Conservation (phyloP, 257 asterid genomes). For the Agastache rugosa region DNA sequence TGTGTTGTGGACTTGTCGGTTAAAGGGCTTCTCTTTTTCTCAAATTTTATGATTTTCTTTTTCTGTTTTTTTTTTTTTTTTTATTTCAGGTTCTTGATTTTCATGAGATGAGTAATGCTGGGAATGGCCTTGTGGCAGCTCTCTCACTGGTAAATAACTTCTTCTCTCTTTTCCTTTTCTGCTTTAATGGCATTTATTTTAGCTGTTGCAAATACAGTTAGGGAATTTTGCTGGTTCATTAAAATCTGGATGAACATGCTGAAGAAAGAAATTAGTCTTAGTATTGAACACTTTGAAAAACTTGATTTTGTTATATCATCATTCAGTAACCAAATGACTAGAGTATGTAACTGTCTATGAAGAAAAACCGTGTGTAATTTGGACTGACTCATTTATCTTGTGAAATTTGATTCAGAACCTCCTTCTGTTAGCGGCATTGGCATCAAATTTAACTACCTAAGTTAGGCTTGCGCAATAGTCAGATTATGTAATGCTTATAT, state of each 20-base stretch:
- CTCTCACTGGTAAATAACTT: slow-evolving; percentile 72
- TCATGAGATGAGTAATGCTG: slow-evolving; percentile 82
- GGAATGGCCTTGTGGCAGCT: slow-evolving; percentile 84
- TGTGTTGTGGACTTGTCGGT: slow-evolving; percentile 9
- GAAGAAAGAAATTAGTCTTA: not conserved
- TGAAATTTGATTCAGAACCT: not conserved
- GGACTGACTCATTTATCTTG: not conserved
- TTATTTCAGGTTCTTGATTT: slow-evolving; percentile 77
- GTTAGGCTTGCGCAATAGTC: not conserved
- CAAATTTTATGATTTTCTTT: not conserved
- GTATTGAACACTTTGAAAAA: not conserved
- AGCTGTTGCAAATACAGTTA: not conserved
- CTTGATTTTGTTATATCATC: not conserved
- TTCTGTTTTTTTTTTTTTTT: not conserved
- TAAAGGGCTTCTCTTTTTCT: not conserved
- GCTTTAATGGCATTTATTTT: slow-evolving; percentile 5
- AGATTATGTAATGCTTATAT: not conserved
- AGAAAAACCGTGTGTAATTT: not conserved
- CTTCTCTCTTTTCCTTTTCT: not conserved
- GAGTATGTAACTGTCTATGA: not conserved
- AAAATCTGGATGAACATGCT: not conserved
- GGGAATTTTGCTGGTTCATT: not conserved
- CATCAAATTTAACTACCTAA: not conserved
- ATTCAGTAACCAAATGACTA: not conserved
- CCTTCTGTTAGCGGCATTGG: not conserved